Base-by-base conservation (phyloP, 148 eudicot species). In the Linanthus parryae region DNA sequence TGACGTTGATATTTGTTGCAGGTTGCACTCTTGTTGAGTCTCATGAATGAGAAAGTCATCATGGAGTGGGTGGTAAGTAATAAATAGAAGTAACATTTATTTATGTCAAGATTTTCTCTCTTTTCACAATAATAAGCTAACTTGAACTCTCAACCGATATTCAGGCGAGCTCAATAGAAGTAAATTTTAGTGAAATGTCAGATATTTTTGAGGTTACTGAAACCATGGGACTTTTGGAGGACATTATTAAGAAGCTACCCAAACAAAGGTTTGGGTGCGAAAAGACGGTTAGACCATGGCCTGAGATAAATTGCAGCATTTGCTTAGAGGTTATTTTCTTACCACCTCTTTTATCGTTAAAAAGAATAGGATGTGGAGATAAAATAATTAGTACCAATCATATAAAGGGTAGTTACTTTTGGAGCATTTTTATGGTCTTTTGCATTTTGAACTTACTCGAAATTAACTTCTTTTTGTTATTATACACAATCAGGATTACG, bases 11-110 rank as follows among this genome's bases (percentile, higher is more conserved):
- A 8, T 38, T 38, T 33, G 2, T 35, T 39, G 12, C 74, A 76
- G 82, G 72, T 62, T 11, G 77, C 78, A 17, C 57, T 77, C 23
- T 44, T 77, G 14, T 22, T 60, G 30, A 72, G 78, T 48, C 52
- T 77, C 21, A 58, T 83, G 24, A 72, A 76, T 65, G 97, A 95
- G 20, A 74, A 85, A 62, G 82, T 90, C 30, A 76, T 80, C 22
- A 69, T 59, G 64, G 97, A 91, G 68, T 91, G 89, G 97, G 94
- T 81, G 30, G 74, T 31, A 31, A 31, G 5, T 12, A 28, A 2
- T 6, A 48, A 12, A 28, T n/a, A 48, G 14, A 44, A 6, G 23
- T 16, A 42, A 17, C 2, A 41, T 16, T 15, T 15, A 29, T 14
- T 26, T 48, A 48, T 47, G 20, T 1, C 22, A 5, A 7, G 14